These are phyloP conservation scores for Neovahlkampfia damariscottae DNA, from an alignment of 78 protist species.

Conservation along the genomic window DNA sequence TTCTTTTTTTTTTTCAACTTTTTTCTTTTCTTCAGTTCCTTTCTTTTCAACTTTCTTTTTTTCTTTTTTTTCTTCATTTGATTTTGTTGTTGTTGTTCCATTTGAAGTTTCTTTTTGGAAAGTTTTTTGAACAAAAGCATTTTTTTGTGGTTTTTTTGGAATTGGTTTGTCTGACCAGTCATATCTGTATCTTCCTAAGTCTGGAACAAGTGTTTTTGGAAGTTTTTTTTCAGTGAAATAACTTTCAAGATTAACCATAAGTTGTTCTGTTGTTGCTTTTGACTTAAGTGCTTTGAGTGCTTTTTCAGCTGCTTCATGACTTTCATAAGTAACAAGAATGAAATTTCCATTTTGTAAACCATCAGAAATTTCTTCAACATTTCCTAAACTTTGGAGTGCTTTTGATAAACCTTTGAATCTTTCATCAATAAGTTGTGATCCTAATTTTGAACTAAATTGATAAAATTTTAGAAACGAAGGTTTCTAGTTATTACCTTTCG, in stretches of 20 bases:
- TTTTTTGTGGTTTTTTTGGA: not conserved
- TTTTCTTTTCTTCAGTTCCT: not conserved
- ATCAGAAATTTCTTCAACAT: not conserved
- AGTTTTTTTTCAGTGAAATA: not conserved
- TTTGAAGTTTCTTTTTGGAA: not conserved
- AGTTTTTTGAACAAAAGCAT: not conserved
- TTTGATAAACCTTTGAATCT: not conserved
- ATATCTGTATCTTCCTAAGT: not conserved
- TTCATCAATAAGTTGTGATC: not conserved
- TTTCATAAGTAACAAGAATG: not conserved
- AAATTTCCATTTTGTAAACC: not conserved
- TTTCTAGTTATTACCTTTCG: not conserved
- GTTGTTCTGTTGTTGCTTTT: not conserved
- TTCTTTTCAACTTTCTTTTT: not conserved
- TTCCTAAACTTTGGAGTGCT: not conserved
- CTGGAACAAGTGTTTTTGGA: not conserved
- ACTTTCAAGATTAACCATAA: not conserved
- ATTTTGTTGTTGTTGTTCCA: not conserved
- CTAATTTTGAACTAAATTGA: not conserved
- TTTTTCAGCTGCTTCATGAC: not conserved
- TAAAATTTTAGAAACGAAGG: not conserved
- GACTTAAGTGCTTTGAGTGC: not conserved
- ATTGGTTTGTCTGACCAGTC: not conserved
- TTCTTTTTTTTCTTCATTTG: not conserved
- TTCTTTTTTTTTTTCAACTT: not conserved